A percentile compares a stretch with the other conserved stretches of the same genome.
Conservation (phyloP, 169 alveolate genomes). For the Plasmodium fragile region DNA sequence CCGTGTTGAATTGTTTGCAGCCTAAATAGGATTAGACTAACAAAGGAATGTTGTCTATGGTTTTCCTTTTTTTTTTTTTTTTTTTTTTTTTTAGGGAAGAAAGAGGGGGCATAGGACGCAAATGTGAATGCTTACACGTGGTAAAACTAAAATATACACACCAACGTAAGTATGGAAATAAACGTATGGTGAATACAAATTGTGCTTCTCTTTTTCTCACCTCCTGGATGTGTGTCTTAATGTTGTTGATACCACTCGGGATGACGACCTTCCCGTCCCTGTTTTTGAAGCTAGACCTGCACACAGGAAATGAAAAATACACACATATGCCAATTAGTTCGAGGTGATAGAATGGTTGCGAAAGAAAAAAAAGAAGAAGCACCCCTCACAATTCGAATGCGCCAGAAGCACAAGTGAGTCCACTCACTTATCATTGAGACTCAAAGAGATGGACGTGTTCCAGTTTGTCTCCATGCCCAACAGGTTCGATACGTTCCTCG, state of each 20-base stretch:
- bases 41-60: conserved; percentile 72
- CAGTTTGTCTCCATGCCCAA: conserved; percentile 88
- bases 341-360: not conserved
- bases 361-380: not conserved
- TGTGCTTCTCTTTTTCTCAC: not conserved
- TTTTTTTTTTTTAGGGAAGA: not conserved
- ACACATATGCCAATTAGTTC: not conserved
- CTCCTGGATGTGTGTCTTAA: conserved; percentile 76
- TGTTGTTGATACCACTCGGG: conserved; percentile 80
- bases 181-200: not conserved
- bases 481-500: conserved; percentile 81
- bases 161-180: not conserved
- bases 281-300: conserved; percentile 50
- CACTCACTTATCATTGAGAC: conserved; percentile 55
- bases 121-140: not conserved
- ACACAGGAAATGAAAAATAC: not conserved
- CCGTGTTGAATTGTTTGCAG: conserved; percentile 71
- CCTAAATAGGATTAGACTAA: conserved; percentile 77
- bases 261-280: conserved; percentile 78
- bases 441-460: conserved; percentile 86
- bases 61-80: too few species aligned
- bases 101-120: not conserved
- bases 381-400: not conserved
- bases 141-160: not conserved
- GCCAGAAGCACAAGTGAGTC: not conserved